Conservation (phyloP, 257 asterid genomes). For the Solanum rostratum region DNA sequence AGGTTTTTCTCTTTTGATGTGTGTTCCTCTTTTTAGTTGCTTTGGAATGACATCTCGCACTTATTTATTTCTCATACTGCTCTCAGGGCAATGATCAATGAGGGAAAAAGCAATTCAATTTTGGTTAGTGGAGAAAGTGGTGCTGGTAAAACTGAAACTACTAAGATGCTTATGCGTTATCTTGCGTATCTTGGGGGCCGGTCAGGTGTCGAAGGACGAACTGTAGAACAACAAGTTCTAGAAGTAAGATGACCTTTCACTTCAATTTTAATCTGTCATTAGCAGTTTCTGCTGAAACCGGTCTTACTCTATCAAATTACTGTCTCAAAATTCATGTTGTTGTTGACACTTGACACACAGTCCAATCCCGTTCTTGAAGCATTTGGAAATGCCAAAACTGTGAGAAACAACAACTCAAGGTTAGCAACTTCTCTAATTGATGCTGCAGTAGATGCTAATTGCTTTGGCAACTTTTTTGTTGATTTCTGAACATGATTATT, state of each 20-base stretch:
- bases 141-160: slow-evolving; percentile 99
- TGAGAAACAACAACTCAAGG: slow-evolving; percentile 96
- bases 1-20: slow-evolving; percentile 26
- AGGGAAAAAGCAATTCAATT: slow-evolving; percentile 93
- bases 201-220: slow-evolving; percentile 96
- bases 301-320: neutral
- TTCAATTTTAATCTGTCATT: neutral
- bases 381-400: slow-evolving; percentile 98
- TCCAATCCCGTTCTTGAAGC: slow-evolving; percentile 99
- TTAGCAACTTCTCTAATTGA: slow-evolving; percentile 16
- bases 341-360: slow-evolving; percentile 34
- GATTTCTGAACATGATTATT: neutral
- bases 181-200: slow-evolving; percentile 97
- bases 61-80: slow-evolving; percentile 9
- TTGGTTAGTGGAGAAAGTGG: slow-evolving; percentile 99
- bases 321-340: neutral
- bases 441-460: neutral
- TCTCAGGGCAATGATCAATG: slow-evolving; percentile 87
- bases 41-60: slow-evolving; percentile 1
- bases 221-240: slow-evolving; percentile 97
- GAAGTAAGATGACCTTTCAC: slow-evolving; percentile 54
- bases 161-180: slow-evolving; percentile 97
- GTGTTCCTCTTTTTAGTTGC: neutral
- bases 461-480: neutral
- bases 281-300: neutral